phyloP scores from a whole-genome alignment of 495 filamentous ascomycete species.

The Xylaria flabelliformis region DNA sequence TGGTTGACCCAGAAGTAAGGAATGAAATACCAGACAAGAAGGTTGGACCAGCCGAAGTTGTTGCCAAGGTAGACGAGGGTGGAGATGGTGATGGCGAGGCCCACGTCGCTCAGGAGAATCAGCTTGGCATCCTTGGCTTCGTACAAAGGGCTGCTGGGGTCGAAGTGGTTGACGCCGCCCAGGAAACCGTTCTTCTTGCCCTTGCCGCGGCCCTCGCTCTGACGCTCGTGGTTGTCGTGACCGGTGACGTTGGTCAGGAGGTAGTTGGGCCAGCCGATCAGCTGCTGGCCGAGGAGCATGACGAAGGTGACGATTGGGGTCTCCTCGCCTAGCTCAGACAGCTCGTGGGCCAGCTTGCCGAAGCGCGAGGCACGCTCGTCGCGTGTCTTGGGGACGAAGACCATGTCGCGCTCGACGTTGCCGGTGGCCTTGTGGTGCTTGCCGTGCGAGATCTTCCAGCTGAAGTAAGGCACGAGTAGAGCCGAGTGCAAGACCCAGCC shows the following conservation, averaged over 20 bases:
- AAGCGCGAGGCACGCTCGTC: constrained; percentile 73
- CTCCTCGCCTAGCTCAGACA: constrained; percentile 90
- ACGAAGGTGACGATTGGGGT: constrained; percentile 82
- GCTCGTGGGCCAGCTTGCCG: constrained; percentile 74
- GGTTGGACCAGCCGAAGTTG: constrained; percentile 82
- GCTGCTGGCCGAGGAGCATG: constrained; percentile 80
- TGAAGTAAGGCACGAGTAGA: constrained; percentile 86
- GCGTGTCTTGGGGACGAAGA: constrained; percentile 89
- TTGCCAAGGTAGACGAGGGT: constrained; percentile 65
- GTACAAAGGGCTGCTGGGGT: constrained; percentile 84
- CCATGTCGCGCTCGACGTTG: constrained; percentile 96
- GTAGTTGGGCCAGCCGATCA: constrained; percentile 91
- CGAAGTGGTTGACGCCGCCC: constrained; percentile 92
- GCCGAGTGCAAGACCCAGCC: constrained; percentile 85
- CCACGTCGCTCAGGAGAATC: constrained; percentile 84
- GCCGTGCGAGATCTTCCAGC: constrained; percentile 91
- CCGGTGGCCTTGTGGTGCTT: constrained; percentile 97
- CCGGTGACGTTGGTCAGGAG: constrained; percentile 88
- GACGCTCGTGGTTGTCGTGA: constrained; percentile 88
- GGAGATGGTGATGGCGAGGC: constrained; percentile 64
- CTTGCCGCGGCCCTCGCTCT: constrained; percentile 83
- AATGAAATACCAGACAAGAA: constrained; percentile 90
- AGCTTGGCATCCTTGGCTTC: constrained; percentile 86
- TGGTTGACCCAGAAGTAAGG: constrained; percentile 99
- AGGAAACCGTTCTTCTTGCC: constrained; percentile 86